Evolutionary conservation across 805 yeast genomes (phyloP).

Genomic region (Starmerella gropengiesseri): DNA sequence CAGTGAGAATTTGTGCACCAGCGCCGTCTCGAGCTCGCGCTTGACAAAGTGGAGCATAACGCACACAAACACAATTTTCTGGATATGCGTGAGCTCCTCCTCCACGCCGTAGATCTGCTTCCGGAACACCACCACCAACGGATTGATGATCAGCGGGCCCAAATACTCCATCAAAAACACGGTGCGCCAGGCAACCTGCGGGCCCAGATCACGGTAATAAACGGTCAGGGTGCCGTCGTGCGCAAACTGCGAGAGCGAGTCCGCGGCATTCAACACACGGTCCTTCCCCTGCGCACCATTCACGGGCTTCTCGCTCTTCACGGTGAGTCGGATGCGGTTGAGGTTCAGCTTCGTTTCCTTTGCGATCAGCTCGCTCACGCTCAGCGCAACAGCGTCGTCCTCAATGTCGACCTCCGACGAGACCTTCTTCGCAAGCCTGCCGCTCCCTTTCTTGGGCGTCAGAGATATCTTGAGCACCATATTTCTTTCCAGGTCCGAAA

Average conservation of each 20-base stretch:
- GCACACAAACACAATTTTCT: constrained; percentile 43
- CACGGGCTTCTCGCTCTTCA: constrained; percentile 14
- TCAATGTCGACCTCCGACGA: constrained; percentile 10
- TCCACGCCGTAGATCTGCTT: constrained; percentile 29
- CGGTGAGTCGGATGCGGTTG: constrained; percentile 49
- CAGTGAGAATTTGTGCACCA: constrained; percentile 73
- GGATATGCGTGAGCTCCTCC: constrained; percentile 40
- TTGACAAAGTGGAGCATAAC: constrained; percentile 69
- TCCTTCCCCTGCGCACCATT: constrained; percentile 27
- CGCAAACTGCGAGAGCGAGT: constrained; percentile 40
- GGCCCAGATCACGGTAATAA: constrained; percentile 79
- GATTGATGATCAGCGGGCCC: constrained; percentile 80
- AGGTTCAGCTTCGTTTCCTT: constrained; percentile 34
- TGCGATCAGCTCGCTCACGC: constrained; percentile 10
- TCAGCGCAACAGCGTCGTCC: constrained; percentile 7
- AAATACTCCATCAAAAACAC: constrained; percentile 82
- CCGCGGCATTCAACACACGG: constrained; percentile 37
- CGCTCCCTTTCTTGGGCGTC: constrained; percentile 17
- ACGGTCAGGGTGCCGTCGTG: constrained; percentile 36
- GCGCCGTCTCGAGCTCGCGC: constrained; percentile 78
- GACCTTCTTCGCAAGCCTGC: constrained; percentile 8
- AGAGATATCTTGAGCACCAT: constrained; percentile 12
- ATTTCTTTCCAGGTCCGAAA: background rate
- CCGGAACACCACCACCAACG: constrained; percentile 39
- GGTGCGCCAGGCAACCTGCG: constrained; percentile 83